phyloP scores from a whole-genome alignment of 345 rosid species.

The Camelina laxa region DNA sequence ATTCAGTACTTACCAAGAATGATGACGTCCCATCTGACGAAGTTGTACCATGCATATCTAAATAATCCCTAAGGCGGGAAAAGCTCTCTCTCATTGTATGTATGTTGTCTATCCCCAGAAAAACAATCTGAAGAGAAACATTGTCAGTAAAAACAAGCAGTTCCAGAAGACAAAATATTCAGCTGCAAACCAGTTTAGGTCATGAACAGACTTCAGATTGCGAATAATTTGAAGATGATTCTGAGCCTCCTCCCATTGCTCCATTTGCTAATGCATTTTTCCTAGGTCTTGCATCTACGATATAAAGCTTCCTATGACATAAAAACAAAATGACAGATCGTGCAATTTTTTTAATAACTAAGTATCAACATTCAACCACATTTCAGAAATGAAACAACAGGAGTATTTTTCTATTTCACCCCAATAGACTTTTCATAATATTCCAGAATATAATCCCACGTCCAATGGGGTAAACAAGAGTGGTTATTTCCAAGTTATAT shows the following conservation, averaged over 20 bases:
- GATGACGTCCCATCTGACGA: constrained; percentile 98
- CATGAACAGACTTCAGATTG: constrained; percentile 84
- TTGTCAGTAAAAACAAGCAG: constrained; percentile 30
- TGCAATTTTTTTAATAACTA: not conserved
- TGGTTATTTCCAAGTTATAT: constrained; percentile 20
- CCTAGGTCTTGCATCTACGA: constrained; percentile 98
- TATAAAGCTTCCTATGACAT: constrained; percentile 81
- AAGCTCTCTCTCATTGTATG: constrained; percentile 99
- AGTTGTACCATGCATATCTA: constrained; percentile 92
- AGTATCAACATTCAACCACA: constrained; percentile 20
- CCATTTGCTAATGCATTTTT: constrained; percentile 99
- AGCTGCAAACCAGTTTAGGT: constrained; percentile 32
- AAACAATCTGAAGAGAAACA: constrained; percentile 67
- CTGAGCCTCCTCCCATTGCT: constrained; percentile 99
- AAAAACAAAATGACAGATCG: constrained; percentile 28
- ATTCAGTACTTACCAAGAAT: constrained; percentile 70
- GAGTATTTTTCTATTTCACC: not conserved
- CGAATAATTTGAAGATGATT: constrained; percentile 91
- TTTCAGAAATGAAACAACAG: constrained; percentile 14
- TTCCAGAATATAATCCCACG: constrained; percentile 22
- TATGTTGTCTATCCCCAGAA: constrained; percentile 98
- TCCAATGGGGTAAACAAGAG: constrained; percentile 22
- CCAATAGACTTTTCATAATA: constrained; percentile 9
- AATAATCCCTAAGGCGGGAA: constrained; percentile 91
- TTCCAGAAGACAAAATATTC: constrained; percentile 27